Conservation (phyloP, 768 basidiomycete genomes). For the Podaxis sp. region DNA sequence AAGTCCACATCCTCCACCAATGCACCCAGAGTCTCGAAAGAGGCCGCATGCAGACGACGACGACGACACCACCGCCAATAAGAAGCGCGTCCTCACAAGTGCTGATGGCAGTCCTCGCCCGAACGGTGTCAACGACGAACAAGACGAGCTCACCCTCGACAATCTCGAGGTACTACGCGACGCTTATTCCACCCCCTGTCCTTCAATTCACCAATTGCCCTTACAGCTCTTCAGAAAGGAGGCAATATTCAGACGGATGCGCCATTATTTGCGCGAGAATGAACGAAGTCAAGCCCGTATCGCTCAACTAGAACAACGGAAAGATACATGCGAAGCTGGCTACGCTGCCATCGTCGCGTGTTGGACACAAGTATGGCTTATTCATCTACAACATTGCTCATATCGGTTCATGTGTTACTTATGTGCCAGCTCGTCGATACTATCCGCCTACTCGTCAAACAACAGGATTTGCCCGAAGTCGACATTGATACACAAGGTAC, state of each 20-base stretch:
- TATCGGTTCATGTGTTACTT: neutral
- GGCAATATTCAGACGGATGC: conserved; percentile 82
- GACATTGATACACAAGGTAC: conserved; percentile 40
- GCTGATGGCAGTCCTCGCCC: conserved; percentile 48
- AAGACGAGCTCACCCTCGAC: conserved; percentile 45
- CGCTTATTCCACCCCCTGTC: conserved; percentile 9
- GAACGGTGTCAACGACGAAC: conserved; percentile 41
- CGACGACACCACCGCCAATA: conserved; percentile 40
- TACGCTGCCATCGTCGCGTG: conserved; percentile 72
- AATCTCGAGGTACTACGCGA: conserved; percentile 56
- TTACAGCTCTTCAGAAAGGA: conserved; percentile 79
- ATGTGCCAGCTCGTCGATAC: conserved; percentile 55
- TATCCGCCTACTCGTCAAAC: conserved; percentile 52
- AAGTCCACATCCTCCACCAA: conserved; percentile 13
- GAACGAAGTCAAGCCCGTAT: conserved; percentile 60
- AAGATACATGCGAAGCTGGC: conserved; percentile 64
- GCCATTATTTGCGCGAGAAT: conserved; percentile 73
- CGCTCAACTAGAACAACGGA: conserved; percentile 60
- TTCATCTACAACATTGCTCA: neutral
- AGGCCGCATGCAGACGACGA: conserved; percentile 46
- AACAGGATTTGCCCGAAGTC: conserved; percentile 43
- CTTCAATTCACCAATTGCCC: conserved; percentile 13
- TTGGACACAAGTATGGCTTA: conserved; percentile 64
- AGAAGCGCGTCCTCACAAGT: conserved; percentile 53
- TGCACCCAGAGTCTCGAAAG: conserved; percentile 43